Conservation (phyloP, 2,329 filamentous ascomycete genomes). For the Pyrenochaeta sp. region DNA sequence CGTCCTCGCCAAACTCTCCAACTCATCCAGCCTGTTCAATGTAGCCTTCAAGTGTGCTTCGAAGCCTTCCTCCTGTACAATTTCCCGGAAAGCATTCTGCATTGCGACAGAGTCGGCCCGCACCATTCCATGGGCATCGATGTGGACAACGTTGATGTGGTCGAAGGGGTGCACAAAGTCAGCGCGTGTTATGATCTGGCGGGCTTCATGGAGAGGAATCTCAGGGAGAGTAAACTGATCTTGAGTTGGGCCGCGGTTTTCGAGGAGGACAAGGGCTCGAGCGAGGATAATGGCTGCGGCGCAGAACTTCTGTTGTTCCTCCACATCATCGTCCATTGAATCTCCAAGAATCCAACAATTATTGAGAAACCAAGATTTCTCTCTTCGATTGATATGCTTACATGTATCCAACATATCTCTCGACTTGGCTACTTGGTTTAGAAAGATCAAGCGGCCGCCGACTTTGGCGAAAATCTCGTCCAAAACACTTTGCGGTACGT, state of each 20-base stretch:
- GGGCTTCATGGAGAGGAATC: constrained; percentile 57
- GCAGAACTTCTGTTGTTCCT: constrained; percentile 96
- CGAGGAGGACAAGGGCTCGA: constrained; percentile 83
- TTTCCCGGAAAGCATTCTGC: constrained; percentile 88
- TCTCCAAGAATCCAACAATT: constrained; percentile 77
- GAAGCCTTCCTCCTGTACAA: constrained; percentile 79
- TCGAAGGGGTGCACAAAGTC: constrained; percentile 94
- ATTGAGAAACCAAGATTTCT: constrained; percentile 83
- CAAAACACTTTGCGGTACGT: constrained; percentile 64
- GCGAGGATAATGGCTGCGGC: constrained; percentile 94
- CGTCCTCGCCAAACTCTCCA: constrained; percentile 91
- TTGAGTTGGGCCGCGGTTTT: constrained; percentile 67
- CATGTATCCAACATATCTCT: constrained; percentile 82
- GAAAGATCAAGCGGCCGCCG: constrained; percentile 87
- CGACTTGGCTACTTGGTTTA: constrained; percentile 87
- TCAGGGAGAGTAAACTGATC: constrained; percentile 78
- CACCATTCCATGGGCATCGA: constrained; percentile 85
- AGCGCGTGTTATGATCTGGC: constrained; percentile 88
- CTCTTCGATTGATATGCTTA: constrained; percentile 71
- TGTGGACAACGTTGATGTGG: constrained; percentile 92
- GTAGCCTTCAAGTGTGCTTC: constrained; percentile 83
- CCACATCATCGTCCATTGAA: constrained; percentile 93
- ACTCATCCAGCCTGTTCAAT: constrained; percentile 81
- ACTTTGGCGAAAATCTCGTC: constrained; percentile 84
- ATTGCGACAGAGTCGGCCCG: constrained; percentile 94